Evolutionary conservation across 306 rosid genomes (phyloP).

Genomic region (Citrullus amarus): DNA sequence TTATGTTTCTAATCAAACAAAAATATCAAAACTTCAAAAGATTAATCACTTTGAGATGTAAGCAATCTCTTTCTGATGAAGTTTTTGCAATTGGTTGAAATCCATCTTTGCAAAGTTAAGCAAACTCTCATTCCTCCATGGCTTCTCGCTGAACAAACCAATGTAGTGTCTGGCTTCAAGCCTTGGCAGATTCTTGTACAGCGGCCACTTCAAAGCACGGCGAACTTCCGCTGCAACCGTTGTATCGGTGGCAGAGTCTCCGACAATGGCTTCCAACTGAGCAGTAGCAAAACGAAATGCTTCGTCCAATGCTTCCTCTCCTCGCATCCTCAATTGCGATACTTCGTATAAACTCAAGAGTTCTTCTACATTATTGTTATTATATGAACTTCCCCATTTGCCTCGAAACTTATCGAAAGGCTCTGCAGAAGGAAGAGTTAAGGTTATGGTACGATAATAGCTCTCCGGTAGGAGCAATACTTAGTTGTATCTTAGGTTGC

Average conservation of each 20-base stretch:
- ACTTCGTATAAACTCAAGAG: conserved; percentile 46
- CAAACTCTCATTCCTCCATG: conserved; percentile 18
- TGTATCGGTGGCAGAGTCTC: neutral
- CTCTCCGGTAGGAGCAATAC: too few species aligned
- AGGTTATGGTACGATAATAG: neutral
- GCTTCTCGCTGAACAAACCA: conserved; percentile 21
- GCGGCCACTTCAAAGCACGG: conserved; percentile 18
- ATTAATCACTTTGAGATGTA: conserved; percentile 14
- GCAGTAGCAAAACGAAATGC: conserved; percentile 21
- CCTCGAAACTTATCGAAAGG: conserved; percentile 27
- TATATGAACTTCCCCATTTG: conserved; percentile 11
- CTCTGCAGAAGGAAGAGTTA: conserved; percentile 2
- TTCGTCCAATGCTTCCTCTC: conserved; percentile 37
- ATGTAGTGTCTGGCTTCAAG: conserved; percentile 21
- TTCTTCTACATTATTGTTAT: conserved; percentile 16
- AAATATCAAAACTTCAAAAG: neutral
- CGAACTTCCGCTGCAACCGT: neutral
- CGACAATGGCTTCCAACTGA: neutral
- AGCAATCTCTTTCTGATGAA: conserved; percentile 29
- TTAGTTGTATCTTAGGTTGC: too few species aligned
- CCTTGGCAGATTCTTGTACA: conserved; percentile 21
- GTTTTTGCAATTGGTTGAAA: conserved; percentile 32
- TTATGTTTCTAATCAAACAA: neutral
- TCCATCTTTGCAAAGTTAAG: conserved; percentile 32
- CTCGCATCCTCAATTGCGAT: conserved; percentile 17